Evolutionary conservation across 495 filamentous ascomycete genomes (phyloP).

Genomic region (Penicillium longicatenatum): DNA sequence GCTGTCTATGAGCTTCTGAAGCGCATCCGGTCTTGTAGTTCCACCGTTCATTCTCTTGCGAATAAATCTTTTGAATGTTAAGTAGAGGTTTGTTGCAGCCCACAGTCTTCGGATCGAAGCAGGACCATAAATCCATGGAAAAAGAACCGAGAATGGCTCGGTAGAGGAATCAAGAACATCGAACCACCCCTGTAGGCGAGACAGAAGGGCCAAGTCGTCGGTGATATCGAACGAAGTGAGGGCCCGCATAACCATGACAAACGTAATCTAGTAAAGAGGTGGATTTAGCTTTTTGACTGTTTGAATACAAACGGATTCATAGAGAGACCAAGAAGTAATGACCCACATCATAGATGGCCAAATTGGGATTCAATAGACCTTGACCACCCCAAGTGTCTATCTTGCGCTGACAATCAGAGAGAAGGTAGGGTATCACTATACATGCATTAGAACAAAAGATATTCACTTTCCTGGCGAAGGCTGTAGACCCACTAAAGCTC

Average conservation of each 20-base stretch:
- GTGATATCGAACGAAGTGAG: neutral
- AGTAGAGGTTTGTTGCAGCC: neutral
- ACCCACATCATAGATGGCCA: slow-evolving; percentile 13
- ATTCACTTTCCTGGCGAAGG: neutral
- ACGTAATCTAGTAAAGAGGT: neutral
- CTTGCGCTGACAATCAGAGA: slow-evolving; percentile 8
- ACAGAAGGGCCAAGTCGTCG: neutral
- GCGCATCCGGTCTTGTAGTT: slow-evolving; percentile 1
- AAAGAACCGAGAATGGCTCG: neutral
- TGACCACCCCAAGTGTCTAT: slow-evolving; percentile 7
- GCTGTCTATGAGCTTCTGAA: slow-evolving; percentile 3
- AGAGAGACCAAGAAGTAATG: no score
- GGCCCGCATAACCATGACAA: neutral
- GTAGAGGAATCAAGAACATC: neutral
- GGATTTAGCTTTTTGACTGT: neutral
- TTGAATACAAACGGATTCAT: neutral
- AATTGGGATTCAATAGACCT: slow-evolving; percentile 9
- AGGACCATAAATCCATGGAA: neutral
- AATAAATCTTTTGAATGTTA: neutral
- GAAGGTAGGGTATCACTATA: slow-evolving; percentile 11
- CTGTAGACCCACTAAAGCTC: neutral
- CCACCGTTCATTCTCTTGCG: neutral
- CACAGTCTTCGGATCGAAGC: neutral
- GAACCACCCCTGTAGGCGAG: neutral
- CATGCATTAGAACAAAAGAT: neutral